Conservation (phyloP, 2,329 filamentous ascomycete genomes). For the Fusarium sp. region DNA sequence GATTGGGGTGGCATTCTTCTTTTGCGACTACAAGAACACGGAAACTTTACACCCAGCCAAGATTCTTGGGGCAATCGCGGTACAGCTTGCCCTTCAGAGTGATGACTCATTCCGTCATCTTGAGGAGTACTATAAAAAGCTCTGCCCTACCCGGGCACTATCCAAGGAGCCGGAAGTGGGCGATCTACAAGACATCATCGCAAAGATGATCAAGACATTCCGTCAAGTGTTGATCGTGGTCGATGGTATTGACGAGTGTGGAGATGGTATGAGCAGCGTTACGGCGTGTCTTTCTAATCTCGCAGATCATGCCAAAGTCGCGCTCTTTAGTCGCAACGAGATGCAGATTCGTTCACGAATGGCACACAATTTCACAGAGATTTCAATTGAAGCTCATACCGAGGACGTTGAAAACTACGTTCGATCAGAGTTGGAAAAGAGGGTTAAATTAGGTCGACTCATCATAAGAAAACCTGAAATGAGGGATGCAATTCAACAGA, state of each 20-base stretch:
- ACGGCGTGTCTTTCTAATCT: background rate
- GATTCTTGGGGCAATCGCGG: conserved; percentile 9
- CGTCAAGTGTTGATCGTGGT: background rate
- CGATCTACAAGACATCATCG: background rate
- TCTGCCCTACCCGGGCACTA: background rate
- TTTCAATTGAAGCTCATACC: conserved; percentile 3
- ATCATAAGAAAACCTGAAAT: background rate
- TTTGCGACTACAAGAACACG: conserved; percentile 20
- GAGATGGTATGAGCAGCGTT: background rate
- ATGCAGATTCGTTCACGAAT: background rate
- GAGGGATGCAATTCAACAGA: background rate
- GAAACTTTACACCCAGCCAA: background rate
- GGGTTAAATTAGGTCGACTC: background rate
- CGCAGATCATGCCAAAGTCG: background rate
- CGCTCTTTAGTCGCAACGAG: conserved; percentile 15
- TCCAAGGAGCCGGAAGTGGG: background rate
- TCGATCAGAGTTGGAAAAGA: background rate
- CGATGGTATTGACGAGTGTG: conserved; percentile 5
- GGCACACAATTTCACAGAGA: background rate
- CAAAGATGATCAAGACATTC: background rate
- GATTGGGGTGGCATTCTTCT: conserved; percentile 10
- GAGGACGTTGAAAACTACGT: conserved; percentile 21
- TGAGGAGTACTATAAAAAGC: background rate
- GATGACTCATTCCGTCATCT: conserved; percentile 5
- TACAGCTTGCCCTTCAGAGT: conserved; percentile 19